Conservation (phyloP, 352 stramenopile species). For the Pythium dissimile region DNA sequence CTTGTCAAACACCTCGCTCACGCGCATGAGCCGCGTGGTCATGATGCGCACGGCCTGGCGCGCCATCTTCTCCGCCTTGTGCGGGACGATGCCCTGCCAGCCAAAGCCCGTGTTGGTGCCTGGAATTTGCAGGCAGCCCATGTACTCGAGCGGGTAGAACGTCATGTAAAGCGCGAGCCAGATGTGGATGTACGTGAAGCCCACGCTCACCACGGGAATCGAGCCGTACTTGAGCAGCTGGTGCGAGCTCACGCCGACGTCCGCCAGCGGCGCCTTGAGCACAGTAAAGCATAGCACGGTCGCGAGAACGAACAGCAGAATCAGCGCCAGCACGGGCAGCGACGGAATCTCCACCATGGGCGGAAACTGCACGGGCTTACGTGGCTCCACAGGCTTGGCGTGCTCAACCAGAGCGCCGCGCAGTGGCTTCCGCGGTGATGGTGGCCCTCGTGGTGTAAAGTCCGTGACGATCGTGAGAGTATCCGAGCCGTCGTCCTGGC, state of each 20-base stretch:
- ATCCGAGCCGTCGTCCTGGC: constrained; percentile 31
- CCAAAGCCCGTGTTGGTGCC: constrained; percentile 90
- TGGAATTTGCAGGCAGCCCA: constrained; percentile 86
- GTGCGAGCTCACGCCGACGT: constrained; percentile 56
- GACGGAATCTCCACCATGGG: constrained; percentile 77
- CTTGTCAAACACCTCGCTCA: constrained; percentile 90
- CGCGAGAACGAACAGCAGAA: constrained; percentile 46
- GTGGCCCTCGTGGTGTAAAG: constrained; percentile 38
- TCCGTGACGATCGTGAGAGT: constrained; percentile 62
- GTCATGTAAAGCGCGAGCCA: constrained; percentile 97
- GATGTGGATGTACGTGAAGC: constrained; percentile 95
- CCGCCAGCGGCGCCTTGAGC: constrained; percentile 45
- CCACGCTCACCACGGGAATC: constrained; percentile 83
- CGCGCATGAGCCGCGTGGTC: constrained; percentile 90
- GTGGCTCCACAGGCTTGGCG: constrained; percentile 6
- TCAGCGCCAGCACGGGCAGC: constrained; percentile 42
- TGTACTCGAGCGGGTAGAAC: constrained; percentile 95
- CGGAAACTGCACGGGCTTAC: constrained; percentile 59
- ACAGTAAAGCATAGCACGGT: constrained; percentile 74
- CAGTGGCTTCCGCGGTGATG: constrained; percentile 22
- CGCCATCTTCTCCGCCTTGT: constrained; percentile 96
- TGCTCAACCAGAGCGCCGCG: constrained; percentile 8
- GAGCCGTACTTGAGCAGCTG: constrained; percentile 79
- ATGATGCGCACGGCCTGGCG: constrained; percentile 91
- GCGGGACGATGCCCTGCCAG: constrained; percentile 97